Conservation (phyloP, 495 filamentous ascomycete species). For the Lepraria neglecta region DNA sequence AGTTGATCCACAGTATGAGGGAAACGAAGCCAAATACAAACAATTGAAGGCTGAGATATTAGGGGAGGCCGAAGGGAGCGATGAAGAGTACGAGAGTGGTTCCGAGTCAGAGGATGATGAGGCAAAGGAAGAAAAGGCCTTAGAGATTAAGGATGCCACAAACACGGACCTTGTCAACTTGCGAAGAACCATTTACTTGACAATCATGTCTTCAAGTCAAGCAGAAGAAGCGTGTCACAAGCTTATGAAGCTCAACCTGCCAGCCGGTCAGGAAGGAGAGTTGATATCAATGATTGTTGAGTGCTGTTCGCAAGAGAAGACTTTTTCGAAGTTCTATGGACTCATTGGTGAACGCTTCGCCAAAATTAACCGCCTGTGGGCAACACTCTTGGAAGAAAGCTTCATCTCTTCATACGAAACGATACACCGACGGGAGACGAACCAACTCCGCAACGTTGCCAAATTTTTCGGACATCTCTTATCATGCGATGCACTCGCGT, state of each 20-base stretch:
- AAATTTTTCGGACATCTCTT: constrained; percentile 91
- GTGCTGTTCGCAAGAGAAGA: constrained; percentile 88
- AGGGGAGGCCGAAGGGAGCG: constrained; percentile 77
- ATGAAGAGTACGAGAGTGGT: constrained; percentile 63
- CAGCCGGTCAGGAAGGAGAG: constrained; percentile 80
- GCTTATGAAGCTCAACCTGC: constrained; percentile 84
- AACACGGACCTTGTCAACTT: constrained; percentile 93
- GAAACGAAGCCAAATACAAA: constrained; percentile 84
- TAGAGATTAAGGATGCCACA: constrained; percentile 97
- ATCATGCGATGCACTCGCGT: constrained; percentile 78
- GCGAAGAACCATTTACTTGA: constrained; percentile 89
- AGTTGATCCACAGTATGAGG: constrained; percentile 80
- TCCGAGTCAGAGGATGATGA: constrained; percentile 76
- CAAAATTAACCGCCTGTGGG: constrained; percentile 92
- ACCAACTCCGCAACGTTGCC: constrained; percentile 87
- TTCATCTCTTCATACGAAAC: constrained; percentile 95
- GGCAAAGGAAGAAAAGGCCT: constrained; percentile 60
- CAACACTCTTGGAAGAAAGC: constrained; percentile 76
- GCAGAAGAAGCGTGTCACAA: constrained; percentile 97
- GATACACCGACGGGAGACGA: constrained; percentile 94
- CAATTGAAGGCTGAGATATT: constrained; percentile 88
- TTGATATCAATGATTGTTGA: constrained; percentile 95
- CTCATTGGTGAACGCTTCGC: constrained; percentile 90
- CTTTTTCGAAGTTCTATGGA: constrained; percentile 95
- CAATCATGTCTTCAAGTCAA: constrained; percentile 89